A percentile compares a stretch with the other conserved stretches of the same genome.
Conservation (phyloP, 2,329 filamentous ascomycete species). For the Didymellaceae sp. region DNA sequence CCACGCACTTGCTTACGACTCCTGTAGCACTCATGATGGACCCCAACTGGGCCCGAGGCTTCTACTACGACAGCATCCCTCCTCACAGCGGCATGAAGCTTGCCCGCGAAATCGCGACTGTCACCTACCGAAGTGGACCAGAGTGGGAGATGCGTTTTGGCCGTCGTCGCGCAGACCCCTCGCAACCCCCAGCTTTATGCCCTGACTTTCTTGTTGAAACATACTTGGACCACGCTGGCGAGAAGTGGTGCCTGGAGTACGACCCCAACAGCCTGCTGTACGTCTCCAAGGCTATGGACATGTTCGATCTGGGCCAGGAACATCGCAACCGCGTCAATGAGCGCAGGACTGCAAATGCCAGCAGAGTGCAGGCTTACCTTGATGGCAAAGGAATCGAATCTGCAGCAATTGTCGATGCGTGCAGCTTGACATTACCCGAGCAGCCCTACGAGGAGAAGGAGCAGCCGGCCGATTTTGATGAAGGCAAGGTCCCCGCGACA, state of each 20-base stretch:
- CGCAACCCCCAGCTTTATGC: constrained; percentile 88
- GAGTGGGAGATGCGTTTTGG: constrained; percentile 98
- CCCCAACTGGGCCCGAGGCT: constrained; percentile 93
- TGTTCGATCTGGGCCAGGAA: constrained; percentile 85
- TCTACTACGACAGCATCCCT: constrained; percentile 82
- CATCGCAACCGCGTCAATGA: constrained; percentile 69
- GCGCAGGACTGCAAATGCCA: constrained; percentile 67
- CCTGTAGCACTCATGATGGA: constrained; percentile 91
- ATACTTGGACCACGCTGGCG: constrained; percentile 95
- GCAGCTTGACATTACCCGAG: constrained; percentile 82
- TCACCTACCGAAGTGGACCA: constrained; percentile 94
- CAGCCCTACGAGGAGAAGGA: constrained; percentile 86
- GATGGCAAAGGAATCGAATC: constrained; percentile 37
- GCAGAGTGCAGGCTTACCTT: constrained; percentile 60
- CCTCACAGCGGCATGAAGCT: constrained; percentile 98
- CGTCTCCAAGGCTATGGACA: constrained; percentile 97
- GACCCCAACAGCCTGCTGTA: constrained; percentile 95
- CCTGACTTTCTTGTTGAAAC: constrained; percentile 98
- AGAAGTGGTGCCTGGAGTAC: constrained; percentile 97
- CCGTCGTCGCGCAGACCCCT: constrained; percentile 81
- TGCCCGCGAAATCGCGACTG: constrained; percentile 93
- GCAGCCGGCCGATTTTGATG: constrained; percentile 48
- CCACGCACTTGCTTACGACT: constrained; percentile 11
- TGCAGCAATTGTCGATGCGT: constrained; percentile 56
- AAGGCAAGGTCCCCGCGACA: constrained; percentile 38